Base-by-base conservation (phyloP, 345 rosid species). In the Psidium guajava region DNA sequence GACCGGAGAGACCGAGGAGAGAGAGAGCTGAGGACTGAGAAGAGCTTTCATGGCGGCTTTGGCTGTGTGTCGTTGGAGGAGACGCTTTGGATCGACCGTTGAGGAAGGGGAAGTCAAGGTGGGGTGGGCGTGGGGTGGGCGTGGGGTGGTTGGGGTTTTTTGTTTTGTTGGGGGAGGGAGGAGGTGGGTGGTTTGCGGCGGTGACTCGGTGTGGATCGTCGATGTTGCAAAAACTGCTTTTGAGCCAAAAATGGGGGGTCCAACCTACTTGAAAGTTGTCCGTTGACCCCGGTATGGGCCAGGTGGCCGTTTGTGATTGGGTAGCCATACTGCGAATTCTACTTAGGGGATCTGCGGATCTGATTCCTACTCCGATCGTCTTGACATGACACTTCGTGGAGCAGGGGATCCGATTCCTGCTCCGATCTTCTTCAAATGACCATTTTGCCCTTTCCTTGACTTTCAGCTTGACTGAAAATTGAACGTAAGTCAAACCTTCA, bases 1-100 rank as follows among this genome's bases (percentile, higher is more conserved):
- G 32, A 86, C 40, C 0, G 93, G 74, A 54, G 91, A 86, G 54
- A 88, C 20, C 40, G 88, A 89, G 51, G 88, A 87, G 50, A 90
- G 64, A n/a, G 89, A 86, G 87, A 87, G 86, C 58, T 92, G 85
- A 15, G 89, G 88, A 74, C 85, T 89, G 25, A 92, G 80, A 28
- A 95, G 93, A 53, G 94, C 91, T 89, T 88, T 90, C 98, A 96
- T 96, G 86, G 89, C 86, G 89, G 54, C 42, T 27, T 2, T 32
- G 73, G 40, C 73, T n/a, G 2, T 6, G 36, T 0, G 24, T 9
- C 2, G 77, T 36, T 44, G 77, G 47, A 36, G 77, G 47, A 18
- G 24, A 18, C 20, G 47, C 77, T 32, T 2, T 8, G 47, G 77
- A 69, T 9, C 47, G 77, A 69, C 77, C 77, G 77, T 69, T 18